These are phyloP conservation scores for Triticum dicoccoides DNA, from an alignment of 176 grass and related monocot species.

Conservation along the genomic window DNA sequence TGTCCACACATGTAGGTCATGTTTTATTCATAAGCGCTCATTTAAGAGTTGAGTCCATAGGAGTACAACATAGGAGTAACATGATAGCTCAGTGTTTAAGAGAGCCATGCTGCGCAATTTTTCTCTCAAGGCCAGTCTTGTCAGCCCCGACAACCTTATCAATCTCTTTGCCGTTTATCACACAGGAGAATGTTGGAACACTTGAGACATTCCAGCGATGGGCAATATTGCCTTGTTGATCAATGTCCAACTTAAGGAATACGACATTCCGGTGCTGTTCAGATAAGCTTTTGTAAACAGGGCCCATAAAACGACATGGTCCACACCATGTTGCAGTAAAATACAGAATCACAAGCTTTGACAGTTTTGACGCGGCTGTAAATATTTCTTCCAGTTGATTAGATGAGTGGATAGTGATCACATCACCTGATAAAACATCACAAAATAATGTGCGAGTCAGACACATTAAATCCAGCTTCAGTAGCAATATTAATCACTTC, in stretches of 20 bases:
- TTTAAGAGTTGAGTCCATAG: not conserved
- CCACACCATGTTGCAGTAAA: constrained; percentile 79
- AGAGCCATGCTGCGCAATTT: constrained; percentile 45
- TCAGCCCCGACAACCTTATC: constrained; percentile 67
- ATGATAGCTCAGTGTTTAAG: constrained; percentile 12
- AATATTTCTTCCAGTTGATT: constrained; percentile 44
- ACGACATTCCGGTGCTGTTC: constrained; percentile 49
- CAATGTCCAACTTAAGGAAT: constrained; percentile 70
- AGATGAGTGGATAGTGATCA: constrained; percentile 51
- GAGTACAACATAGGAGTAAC: constrained; percentile 12
- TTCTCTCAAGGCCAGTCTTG: constrained; percentile 52
- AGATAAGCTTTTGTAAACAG: constrained; percentile 58
- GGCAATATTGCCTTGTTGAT: constrained; percentile 46
- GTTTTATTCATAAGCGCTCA: constrained; percentile 17
- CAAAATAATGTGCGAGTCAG: constrained; percentile 1
- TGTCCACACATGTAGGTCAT: not conserved
- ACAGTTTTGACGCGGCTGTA: constrained; percentile 38
- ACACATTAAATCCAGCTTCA: not conserved
- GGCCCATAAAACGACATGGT: constrained; percentile 62
- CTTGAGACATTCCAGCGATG: constrained; percentile 58
- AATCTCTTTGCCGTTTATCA: constrained; percentile 57
- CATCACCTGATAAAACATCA: constrained; percentile 34
- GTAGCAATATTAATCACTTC: not conserved
- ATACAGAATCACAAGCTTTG: constrained; percentile 54
- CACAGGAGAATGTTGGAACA: constrained; percentile 69